Base-by-base conservation (phyloP, 345 rosid genomes). In the Jatropha curcas region DNA sequence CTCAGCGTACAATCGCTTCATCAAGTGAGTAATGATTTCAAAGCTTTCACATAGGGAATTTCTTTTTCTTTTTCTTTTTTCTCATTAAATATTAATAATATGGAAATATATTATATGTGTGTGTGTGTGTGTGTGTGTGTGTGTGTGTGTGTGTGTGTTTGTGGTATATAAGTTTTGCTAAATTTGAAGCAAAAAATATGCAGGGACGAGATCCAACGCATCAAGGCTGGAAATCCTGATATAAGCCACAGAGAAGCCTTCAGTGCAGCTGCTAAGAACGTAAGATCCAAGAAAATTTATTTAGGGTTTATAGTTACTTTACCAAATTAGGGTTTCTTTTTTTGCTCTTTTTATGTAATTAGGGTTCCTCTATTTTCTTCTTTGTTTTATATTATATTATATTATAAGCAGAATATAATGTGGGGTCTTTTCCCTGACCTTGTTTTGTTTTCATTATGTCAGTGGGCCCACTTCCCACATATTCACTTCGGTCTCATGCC, bases 131-230 rank as follows among this genome's bases (percentile, higher is more conserved):
- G 0, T 24, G n/a, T 68, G 3, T 20, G 20, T 45, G 8, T 43
- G 53, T 2, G 4, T 41, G 3, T 46, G 16, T 4, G 22, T 14
- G 1, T 17, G 7, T 2, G 1, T 16, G 8, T 24, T 9, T 8
- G 4, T 34, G 10, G 13, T 11, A 11, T 51, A 5, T 50, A 41
- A 37, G 20, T 41, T 37, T 65, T 73, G 55, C 45, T 70, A 63
- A 59, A 60, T 52, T 67, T 59, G 70, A 74, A 56, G 52, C 30
- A 25, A 30, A 59, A 34, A 34, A 41, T 30, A 27, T 67, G 77
- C 88, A 96, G 99, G 87, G 98, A 96, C 60, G 98, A 93, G 88
- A 96, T 96, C 90, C 98, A 93, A 86, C 98, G 99, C 69, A 93
- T 96, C 88, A 96, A 96, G 84, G 97, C 99, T 70, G 91, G 88